Base-by-base conservation (phyloP, 192 early-diverging fungal species). In the Allomyces macrogynus region DNA sequence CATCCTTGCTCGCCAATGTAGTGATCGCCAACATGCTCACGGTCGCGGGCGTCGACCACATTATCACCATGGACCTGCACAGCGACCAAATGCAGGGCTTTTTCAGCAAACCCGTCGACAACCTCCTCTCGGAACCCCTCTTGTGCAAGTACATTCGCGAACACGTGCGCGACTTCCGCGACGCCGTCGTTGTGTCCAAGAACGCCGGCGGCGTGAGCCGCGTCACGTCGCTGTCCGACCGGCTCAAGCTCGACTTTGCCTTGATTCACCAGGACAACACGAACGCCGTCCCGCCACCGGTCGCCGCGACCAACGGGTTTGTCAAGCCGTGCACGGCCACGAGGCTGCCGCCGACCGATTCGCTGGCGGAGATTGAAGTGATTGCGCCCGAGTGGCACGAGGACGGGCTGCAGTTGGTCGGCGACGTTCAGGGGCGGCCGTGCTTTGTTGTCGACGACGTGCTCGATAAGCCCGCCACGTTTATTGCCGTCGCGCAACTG, bases 31-130 rank as follows among this genome's bases (percentile, higher is more conserved):
- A 87, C 73, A 94, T 96, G 86, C 78, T 99, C 54, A 84, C 81
- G 0, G 91, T 92, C 61, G 82, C 92, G 10, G 95, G 95, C 23
- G 93, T 91, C 2, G 91, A 99, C 76, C 95, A 99, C 78, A 81
- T 99, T 49, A 95, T 99, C 73, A 99, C 95, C 12, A 89, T 99
- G 88, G 95, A 99, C 67, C 77, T 98, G 65, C 95, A 98, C 70
- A 87, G 88, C 5, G 84, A 86, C 23, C 89, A 92, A 74, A 91
- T 94, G 73, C 91, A 95, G 67, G 95, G 95, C 42, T 98, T 98
- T 77, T 98, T 96, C 70, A 84, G 82, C 68, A 87, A 86, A 63
- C 94, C 95, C 10, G 85, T 93, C 3, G 95, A 97, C 72, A 98
- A 98, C 69, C 78, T 98, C 43, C 84, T 89, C 60, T 89, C 89